Evolutionary conservation across 768 basidiomycete genomes (phyloP), one percentile per base, ranked within the genome.

Genomic region (Hericium rajendrae): DNA sequence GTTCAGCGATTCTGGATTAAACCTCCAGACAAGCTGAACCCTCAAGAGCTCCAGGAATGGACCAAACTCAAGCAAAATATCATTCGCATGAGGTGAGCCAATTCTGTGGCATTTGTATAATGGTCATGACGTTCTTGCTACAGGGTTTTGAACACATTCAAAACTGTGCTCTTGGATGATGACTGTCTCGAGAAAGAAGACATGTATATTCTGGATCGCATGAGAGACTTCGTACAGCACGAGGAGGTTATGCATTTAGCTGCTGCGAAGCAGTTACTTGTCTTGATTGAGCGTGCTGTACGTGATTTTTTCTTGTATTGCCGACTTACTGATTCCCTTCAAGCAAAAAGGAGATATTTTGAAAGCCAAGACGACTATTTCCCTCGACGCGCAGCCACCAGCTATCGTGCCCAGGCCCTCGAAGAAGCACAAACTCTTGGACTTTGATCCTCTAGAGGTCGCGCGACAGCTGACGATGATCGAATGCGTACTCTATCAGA

Each of bases 381-480:
- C 72, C 28, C 69, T 80, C 41, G 77, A 76, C n/a, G 72, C 76
- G 4, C 85, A 91, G 13, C 94, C 93, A 0, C 71, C 85, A 11
- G 79, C 93, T 3, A 84, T 95, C 56, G 54, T 84, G 9, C 93
- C 93, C 1, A 88, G 82, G 69, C 72, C 77, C 40, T 75, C 71
- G 58, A 85, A 83, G 73, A 87, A 83, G 70, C 70, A 94, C 59
- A 92, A 91, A 61, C 74, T 98, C 11, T 71, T 83, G 20, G 95
- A 98, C 66, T 81, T 98, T 51, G 89, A 95, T 62, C 78, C 94
- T 1, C 71, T 93, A 56, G 95, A 98, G 70, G 70, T 98, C 16
- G 95, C 94, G 0, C 80, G 95, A 28, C 95, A 98, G 68, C 72
- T 98, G 59, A 97, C 95, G 1, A 84, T 97, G 58, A 78, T 94